phyloP scores from a whole-genome alignment of 441 rosid species.

The Omphalea diandra region DNA sequence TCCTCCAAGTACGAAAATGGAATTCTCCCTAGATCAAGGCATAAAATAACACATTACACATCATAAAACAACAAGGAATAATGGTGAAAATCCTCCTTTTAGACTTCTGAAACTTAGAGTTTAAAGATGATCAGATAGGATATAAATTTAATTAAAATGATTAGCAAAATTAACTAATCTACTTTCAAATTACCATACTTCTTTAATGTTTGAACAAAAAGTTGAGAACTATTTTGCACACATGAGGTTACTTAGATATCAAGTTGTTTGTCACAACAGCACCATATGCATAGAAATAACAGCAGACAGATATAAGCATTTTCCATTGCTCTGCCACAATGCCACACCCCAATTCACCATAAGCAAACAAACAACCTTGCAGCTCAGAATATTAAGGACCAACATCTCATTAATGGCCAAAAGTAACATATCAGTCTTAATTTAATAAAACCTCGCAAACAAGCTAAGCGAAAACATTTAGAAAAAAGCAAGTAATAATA shows the following conservation, averaged over 20 bases:
- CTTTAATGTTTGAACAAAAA: background rate
- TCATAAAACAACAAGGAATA: background rate
- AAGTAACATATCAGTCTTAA: no score
- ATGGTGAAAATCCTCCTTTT: background rate
- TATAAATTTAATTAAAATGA: background rate
- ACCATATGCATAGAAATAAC: background rate
- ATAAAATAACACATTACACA: conserved; percentile 17
- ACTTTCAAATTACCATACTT: background rate
- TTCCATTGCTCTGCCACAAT: background rate
- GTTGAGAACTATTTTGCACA: background rate
- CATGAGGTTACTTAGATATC: background rate
- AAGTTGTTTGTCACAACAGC: no score
- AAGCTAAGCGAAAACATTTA: no score
- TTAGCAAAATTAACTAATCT: background rate
- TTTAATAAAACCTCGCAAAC: no score
- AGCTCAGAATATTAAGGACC: no score
- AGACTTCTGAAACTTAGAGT: background rate
- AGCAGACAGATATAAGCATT: background rate
- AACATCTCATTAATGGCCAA: no score
- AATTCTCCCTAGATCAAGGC: conserved; percentile 71
- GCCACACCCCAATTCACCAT: no score
- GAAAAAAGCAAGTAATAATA: no score
- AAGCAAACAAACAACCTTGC: no score
- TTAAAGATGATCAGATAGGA: background rate
- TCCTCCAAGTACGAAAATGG: conserved; percentile 98